Conservation (phyloP, 164 flowering plant genomes). For the Macadamia tetraphylla region DNA sequence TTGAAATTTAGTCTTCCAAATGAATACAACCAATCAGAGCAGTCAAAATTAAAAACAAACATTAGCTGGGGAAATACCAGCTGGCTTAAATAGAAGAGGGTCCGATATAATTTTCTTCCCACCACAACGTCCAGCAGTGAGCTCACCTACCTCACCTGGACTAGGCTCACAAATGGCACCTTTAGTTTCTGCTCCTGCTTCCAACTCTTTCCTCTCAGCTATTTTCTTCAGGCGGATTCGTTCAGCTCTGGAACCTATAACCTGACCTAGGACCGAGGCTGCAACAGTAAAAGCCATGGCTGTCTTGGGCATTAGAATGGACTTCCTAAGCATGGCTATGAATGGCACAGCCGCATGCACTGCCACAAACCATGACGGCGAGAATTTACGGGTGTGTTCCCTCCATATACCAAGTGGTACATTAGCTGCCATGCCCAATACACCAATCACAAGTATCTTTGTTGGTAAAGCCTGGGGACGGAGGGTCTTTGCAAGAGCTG, state of each 20-base stretch:
- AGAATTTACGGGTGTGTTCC: slow-evolving; percentile 85
- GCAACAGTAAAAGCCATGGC: slow-evolving; percentile 98
- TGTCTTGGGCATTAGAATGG: slow-evolving; percentile 88
- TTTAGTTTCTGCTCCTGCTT: slow-evolving; percentile 4
- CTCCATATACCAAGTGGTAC: slow-evolving; percentile 89
- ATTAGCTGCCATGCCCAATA: slow-evolving; percentile 93
- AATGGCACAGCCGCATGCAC: slow-evolving; percentile 95
- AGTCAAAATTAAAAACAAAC: slow-evolving; percentile 28
- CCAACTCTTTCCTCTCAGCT: slow-evolving; percentile 23
- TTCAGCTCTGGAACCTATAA: slow-evolving; percentile 93
- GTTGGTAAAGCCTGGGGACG: slow-evolving; percentile 88
- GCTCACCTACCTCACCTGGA: slow-evolving; percentile 19
- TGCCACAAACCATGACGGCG: slow-evolving; percentile 82
- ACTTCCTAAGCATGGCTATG: slow-evolving; percentile 84
- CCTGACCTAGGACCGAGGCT: slow-evolving; percentile 90
- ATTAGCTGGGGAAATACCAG: slow-evolving; percentile 26
- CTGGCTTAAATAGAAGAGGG: slow-evolving; percentile 26
- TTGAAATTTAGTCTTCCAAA: no score
- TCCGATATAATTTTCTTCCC: slow-evolving; percentile 35
- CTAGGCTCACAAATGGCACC: slow-evolving; percentile 10
- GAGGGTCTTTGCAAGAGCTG: slow-evolving; percentile 77
- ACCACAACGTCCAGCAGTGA: slow-evolving; percentile 31
- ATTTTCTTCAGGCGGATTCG: slow-evolving; percentile 57
- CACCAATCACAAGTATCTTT: slow-evolving; percentile 78
- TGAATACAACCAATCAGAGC: no score